These are phyloP conservation scores for Arctium minus DNA, from an alignment of 129 eudicot genomes.

Conservation along the genomic window DNA sequence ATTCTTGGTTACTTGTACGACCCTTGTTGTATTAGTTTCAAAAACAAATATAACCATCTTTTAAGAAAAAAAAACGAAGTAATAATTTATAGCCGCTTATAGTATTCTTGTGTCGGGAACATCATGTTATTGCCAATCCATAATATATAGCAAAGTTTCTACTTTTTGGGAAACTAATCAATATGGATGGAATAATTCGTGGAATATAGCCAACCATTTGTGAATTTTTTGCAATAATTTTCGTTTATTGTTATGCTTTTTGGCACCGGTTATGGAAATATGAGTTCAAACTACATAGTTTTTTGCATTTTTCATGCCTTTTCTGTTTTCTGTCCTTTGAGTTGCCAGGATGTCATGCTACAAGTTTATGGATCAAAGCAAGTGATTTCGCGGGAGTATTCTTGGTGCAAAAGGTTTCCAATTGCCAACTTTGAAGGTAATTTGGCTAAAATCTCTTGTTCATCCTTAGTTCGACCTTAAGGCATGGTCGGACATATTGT, in stretches of 20 bases:
- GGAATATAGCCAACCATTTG: background rate
- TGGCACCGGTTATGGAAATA: background rate
- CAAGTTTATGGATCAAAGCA: background rate
- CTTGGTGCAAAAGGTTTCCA: too few species aligned
- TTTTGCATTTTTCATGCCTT: background rate
- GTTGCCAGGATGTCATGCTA: background rate
- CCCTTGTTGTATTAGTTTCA: background rate
- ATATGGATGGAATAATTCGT: background rate
- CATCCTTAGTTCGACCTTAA: too few species aligned
- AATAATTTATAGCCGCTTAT: background rate
- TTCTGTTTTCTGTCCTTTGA: too few species aligned
- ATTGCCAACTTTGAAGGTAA: too few species aligned
- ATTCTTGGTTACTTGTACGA: background rate
- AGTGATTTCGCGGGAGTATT: background rate
- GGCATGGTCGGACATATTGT: too few species aligned
- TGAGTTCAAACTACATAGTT: background rate
- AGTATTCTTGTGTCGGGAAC: conserved; percentile 3
- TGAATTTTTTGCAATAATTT: background rate
- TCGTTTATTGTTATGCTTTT: background rate
- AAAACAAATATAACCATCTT: background rate
- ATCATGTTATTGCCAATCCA: background rate
- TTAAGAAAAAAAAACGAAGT: background rate
- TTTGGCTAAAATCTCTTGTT: too few species aligned
- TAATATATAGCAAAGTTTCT: background rate
- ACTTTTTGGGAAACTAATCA: background rate